Evolutionary conservation across 768 basidiomycete genomes (phyloP).

Genomic region (Mycena alexandri): DNA sequence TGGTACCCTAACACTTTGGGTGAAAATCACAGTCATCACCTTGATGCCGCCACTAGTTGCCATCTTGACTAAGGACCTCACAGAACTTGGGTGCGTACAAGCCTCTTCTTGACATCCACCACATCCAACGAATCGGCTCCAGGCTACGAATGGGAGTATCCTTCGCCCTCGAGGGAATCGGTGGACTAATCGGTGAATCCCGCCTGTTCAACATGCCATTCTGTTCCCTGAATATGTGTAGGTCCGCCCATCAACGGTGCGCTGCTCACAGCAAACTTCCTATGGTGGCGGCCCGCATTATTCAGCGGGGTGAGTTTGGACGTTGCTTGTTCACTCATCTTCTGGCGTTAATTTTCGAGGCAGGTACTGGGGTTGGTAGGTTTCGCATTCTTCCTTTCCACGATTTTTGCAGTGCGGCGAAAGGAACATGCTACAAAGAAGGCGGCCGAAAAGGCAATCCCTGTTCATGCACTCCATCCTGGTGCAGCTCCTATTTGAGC

Average conservation of each 20-base stretch:
- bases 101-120: background rate
- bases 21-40: conserved; percentile 43
- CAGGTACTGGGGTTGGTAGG: background rate
- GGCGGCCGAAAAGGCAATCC: background rate
- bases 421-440: background rate
- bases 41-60: conserved; percentile 48
- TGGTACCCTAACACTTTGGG: too few species aligned
- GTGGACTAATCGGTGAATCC: background rate
- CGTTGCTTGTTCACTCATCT: too few species aligned
- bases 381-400: background rate
- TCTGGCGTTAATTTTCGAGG: too few species aligned
- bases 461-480: background rate
- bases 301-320: conserved; percentile 46
- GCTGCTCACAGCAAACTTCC: conserved; percentile 46
- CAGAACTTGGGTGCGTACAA: conserved; percentile 52
- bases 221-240: conserved; percentile 17
- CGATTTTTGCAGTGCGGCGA: background rate
- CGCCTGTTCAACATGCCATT: background rate
- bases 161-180: conserved; percentile 30
- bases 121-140: background rate
- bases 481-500: too few species aligned
- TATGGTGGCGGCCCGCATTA: conserved; percentile 56
- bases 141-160: conserved; percentile 45
- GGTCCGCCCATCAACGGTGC: conserved; percentile 57
- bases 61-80: conserved; percentile 45